These are phyloP conservation scores for Papiliotrema laurentii DNA, from an alignment of 1,284 basidiomycete species.

Conservation along the genomic window DNA sequence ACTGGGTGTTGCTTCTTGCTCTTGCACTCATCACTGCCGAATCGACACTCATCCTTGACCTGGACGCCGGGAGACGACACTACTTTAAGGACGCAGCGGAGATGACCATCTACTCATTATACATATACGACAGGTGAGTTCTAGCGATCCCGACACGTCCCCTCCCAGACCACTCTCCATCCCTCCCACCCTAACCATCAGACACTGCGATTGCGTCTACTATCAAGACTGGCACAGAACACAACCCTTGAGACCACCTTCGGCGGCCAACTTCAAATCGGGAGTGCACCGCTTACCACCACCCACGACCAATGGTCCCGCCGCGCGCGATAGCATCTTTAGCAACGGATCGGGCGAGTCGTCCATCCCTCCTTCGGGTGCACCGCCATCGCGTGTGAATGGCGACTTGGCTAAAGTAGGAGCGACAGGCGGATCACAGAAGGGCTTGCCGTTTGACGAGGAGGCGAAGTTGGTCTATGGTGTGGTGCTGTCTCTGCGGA, in stretches of 20 bases:
- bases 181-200: constrained; percentile 39
- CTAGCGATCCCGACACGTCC: background rate
- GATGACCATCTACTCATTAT: constrained; percentile 82
- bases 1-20: background rate
- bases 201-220: constrained; percentile 85
- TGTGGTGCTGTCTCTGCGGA: constrained; percentile 82
- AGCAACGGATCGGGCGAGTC: constrained; percentile 2
- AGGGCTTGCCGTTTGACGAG: constrained; percentile 81
- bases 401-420: constrained; percentile 1
- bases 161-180: background rate
- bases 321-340: constrained; percentile 32
- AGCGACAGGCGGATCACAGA: constrained; percentile 3
- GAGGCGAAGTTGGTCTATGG: constrained; percentile 98
- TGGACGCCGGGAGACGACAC: background rate
- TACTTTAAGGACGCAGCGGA: background rate
- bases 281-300: constrained; percentile 62
- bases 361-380: background rate
- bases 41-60: background rate
- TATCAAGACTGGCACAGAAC: constrained; percentile 91
- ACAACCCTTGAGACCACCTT: constrained; percentile 63
- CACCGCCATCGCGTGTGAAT: background rate
- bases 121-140: constrained; percentile 77
- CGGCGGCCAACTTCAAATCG: constrained; percentile 64
- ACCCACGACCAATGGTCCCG: constrained; percentile 17
- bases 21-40: background rate